Conservation (phyloP, 306 rosid genomes). For the Corylus heterophylla region DNA sequence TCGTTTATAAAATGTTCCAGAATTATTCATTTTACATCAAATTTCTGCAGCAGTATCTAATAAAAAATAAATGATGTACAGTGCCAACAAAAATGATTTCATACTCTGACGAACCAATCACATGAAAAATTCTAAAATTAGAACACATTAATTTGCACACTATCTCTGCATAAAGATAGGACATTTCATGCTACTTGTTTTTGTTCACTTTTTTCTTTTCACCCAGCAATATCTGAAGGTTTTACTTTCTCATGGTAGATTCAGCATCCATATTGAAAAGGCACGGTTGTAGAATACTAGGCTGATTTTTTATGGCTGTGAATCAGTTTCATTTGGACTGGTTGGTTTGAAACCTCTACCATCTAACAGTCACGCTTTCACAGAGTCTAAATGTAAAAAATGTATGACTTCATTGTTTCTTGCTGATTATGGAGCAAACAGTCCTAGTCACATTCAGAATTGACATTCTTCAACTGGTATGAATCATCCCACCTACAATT, state of each 20-base stretch:
- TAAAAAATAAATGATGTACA: background rate
- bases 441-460: background rate
- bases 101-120: no score
- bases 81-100: background rate
- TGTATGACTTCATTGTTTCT: background rate
- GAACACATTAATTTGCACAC: background rate
- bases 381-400: background rate
- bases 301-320: background rate
- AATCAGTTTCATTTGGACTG: slow-evolving; percentile 30
- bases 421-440: slow-evolving; percentile 10
- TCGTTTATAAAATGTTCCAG: background rate
- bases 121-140: background rate
- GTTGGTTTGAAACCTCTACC: slow-evolving; percentile 35
- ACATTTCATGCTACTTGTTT: background rate
- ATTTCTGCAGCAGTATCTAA: background rate
- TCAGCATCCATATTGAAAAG: background rate
- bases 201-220: background rate
- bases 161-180: background rate
- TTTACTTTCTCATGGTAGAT: background rate
- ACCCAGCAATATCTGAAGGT: background rate
- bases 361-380: slow-evolving; percentile 42
- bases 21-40: background rate
- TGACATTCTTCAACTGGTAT: background rate
- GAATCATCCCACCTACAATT: slow-evolving; percentile 1
- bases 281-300: background rate